Evolutionary conservation across 768 basidiomycete species (phyloP).

Genomic region (Lentinula guzmanii): DNA sequence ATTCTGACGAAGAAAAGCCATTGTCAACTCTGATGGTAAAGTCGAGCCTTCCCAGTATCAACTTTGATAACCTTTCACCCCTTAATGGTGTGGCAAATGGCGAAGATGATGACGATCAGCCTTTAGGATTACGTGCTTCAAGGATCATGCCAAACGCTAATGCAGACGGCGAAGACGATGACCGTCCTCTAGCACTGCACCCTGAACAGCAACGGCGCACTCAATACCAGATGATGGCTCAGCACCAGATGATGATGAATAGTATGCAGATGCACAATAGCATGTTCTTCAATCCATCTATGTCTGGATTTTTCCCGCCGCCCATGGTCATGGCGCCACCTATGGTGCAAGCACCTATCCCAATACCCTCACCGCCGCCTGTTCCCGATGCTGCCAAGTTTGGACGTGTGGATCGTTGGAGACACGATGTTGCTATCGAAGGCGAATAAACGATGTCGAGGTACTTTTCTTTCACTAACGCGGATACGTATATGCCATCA

Average conservation of each 20-base stretch:
- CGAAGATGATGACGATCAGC: constrained; percentile 65
- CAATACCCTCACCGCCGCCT: constrained; percentile 58
- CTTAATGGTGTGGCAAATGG: constrained; percentile 21
- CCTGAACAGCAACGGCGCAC: constrained; percentile 73
- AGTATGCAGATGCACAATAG: constrained; percentile 71
- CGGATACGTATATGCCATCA: neutral
- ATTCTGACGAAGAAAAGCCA: constrained; percentile 72
- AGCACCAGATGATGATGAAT: constrained; percentile 66
- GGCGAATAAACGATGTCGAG: constrained; percentile 31
- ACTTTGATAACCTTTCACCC: constrained; percentile 28
- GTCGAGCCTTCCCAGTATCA: constrained; percentile 35
- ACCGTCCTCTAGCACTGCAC: constrained; percentile 65
- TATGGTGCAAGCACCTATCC: constrained; percentile 31
- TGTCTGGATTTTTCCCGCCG: constrained; percentile 71
- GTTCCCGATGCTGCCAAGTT: constrained; percentile 61
- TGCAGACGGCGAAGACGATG: constrained; percentile 51
- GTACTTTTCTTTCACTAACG: neutral
- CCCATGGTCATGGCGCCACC: constrained; percentile 42
- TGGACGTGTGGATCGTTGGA: constrained; percentile 74
- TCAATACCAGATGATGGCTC: constrained; percentile 52
- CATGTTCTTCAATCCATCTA: constrained; percentile 66
- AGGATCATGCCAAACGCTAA: constrained; percentile 25
- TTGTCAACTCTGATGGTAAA: constrained; percentile 53
- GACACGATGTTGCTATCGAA: constrained; percentile 70
- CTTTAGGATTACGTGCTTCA: constrained; percentile 66